Conservation (phyloP, 495 filamentous ascomycete genomes). For the Penicillium fimorum region DNA sequence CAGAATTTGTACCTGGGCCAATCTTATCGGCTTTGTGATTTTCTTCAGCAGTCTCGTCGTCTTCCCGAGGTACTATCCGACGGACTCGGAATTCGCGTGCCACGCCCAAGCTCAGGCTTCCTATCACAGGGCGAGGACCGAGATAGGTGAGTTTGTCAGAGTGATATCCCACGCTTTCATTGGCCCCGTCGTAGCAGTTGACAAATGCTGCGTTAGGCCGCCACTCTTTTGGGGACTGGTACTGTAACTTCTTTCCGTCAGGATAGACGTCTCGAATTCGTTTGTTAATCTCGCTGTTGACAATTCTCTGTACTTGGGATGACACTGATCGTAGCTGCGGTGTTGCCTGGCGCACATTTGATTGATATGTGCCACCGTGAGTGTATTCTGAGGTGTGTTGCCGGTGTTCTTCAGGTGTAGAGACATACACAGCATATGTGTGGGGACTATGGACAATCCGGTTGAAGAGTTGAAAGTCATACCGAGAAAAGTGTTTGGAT, state of each 20-base stretch:
- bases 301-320: conserved; percentile 61
- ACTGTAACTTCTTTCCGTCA: conserved; percentile 67
- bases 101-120: conserved; percentile 85
- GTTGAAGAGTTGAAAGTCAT: conserved; percentile 82
- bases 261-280: conserved; percentile 64
- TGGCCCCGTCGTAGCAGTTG: conserved; percentile 82
- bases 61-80: conserved; percentile 61
- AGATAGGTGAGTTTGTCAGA: conserved; percentile 91
- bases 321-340: conserved; percentile 68
- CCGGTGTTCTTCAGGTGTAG: conserved; percentile 55
- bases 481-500: conserved; percentile 67
- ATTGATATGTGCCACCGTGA: conserved; percentile 73
- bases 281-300: conserved; percentile 68
- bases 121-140: conserved; percentile 83
- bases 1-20: not conserved
- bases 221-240: conserved; percentile 74
- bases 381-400: conserved; percentile 75
- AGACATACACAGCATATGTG: conserved; percentile 77
- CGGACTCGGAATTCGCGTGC: conserved; percentile 87
- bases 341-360: conserved; percentile 71
- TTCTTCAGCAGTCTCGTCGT: conserved; percentile 26
- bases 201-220: conserved; percentile 86
- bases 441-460: conserved; percentile 79
- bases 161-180: conserved; percentile 86
- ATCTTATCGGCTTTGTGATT: conserved; percentile 8